Conservation (phyloP, 169 alveolate species). For the Haemoproteus tartakovskyi region DNA sequence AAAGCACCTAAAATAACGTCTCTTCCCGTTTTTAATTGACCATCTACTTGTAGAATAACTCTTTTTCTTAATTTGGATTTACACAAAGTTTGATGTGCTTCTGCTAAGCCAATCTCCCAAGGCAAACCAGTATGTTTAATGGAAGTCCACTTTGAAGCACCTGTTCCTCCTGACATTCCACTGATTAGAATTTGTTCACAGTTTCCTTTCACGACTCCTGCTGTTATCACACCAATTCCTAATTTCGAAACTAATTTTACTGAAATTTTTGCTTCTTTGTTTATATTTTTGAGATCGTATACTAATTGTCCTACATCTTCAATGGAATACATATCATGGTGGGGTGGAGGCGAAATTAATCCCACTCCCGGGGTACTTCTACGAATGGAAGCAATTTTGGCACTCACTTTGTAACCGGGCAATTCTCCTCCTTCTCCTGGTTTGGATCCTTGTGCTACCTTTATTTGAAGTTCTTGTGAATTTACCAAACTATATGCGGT, state of each 20-base stretch:
- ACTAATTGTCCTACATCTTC: conserved; percentile 82
- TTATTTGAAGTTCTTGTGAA: conserved; percentile 78
- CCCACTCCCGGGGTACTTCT: conserved; percentile 81
- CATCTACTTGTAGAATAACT: conserved; percentile 77
- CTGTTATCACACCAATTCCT: conserved; percentile 80
- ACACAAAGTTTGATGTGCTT: conserved; percentile 75
- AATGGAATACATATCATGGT: conserved; percentile 83
- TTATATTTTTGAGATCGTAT: conserved; percentile 76
- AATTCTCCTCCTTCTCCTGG: conserved; percentile 87
- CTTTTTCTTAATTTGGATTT: conserved; percentile 72
- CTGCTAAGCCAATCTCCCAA: conserved; percentile 84
- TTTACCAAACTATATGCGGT: conserved; percentile 76
- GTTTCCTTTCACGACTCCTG: conserved; percentile 81
- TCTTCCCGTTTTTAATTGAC: conserved; percentile 78
- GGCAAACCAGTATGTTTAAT: conserved; percentile 80
- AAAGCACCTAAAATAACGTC: conserved; percentile 78
- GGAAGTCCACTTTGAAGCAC: conserved; percentile 81
- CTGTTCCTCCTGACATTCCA: conserved; percentile 82
- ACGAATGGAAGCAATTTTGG: conserved; percentile 78
- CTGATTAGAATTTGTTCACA: conserved; percentile 77
- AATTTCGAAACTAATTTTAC: conserved; percentile 79
- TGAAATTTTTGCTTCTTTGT: conserved; percentile 75
- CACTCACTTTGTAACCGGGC: conserved; percentile 84
- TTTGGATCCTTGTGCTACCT: conserved; percentile 83
- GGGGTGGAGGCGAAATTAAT: conserved; percentile 82